These are phyloP conservation scores for Agarophyton chilense DNA, from an alignment of 23 red algal genomes.

Conservation along the genomic window DNA sequence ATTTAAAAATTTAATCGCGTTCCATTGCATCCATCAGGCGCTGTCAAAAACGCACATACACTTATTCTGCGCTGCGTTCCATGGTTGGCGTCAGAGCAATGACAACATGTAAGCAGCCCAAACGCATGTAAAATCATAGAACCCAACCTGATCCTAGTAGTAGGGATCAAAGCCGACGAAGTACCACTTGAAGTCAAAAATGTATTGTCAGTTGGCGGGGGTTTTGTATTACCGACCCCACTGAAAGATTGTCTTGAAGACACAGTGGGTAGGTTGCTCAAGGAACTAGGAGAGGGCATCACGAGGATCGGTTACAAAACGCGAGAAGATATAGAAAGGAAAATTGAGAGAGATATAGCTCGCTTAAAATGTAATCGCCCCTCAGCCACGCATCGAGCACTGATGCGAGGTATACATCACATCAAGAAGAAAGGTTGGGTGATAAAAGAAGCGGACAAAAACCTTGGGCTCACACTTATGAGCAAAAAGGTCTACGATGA, in stretches of 20 bases:
- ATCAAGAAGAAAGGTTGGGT: background rate
- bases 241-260: background rate
- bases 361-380: background rate
- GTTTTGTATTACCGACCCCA: background rate
- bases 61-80: too few species aligned
- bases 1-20: too few species aligned
- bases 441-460: background rate
- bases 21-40: too few species aligned
- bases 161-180: background rate
- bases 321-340: background rate
- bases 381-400: background rate
- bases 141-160: too few species aligned
- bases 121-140: too few species aligned
- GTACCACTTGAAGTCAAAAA: background rate
- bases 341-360: background rate
- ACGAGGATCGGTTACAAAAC: background rate
- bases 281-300: background rate
- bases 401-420: background rate
- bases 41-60: too few species aligned
- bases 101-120: too few species aligned
- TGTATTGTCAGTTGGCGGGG: background rate
- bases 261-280: background rate
- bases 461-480: background rate
- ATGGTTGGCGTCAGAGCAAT: too few species aligned
- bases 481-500: background rate